Base-by-base conservation (phyloP, 768 basidiomycete species). In the Botryobasidium botryosum region DNA sequence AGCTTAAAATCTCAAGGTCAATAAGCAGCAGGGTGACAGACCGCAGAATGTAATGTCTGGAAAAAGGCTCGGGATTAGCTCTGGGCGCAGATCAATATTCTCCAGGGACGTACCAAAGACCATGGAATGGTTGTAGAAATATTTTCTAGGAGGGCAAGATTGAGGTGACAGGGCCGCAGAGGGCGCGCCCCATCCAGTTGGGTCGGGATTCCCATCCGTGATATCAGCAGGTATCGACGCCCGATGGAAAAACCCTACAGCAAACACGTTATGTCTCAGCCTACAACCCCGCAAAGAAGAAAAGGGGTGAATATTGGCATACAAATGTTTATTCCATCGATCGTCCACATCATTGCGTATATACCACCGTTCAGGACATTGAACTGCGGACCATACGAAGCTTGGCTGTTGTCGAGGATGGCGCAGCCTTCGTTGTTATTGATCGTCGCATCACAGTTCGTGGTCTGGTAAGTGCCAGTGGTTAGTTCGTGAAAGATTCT, bases 301-400 rank as follows among this genome's bases (percentile, higher is more conserved):
- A 13, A 35, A 20, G 35, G 18, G 31, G 27, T 18, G 15, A 42
- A 26, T 8, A 40, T 17, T 6, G 18, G 56, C 59, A 46, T 44
- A 62, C 71, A 75, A 48, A 71, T 62, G 23, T 55, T 54, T 47
- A 74, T 64, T 10, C 67, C 71, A 28, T 55, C 49, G 13, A 48
- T 51, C 46, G 64, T 60, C 51, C 63, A 61, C 46, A 63, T 53
- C 43, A 62, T 62, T n/a, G 64, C 68, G 46, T 55, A 71, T 18
- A 71, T 64, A 26, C 69, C 70, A 7, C 71, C 71, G 23, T 62
- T 66, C 23, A 54, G 56, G 18, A 43, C 54, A 50, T 69, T 68
- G 57, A 70, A 65, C 13, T 55, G 59, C 13, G 58, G 60, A 20
- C 70, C 69, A 52, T 62, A 70, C 13, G 60, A 58, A n/a, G 47